Base-by-base conservation (phyloP, 2,329 filamentous ascomycete species). In the Xylariaceae sp. region DNA sequence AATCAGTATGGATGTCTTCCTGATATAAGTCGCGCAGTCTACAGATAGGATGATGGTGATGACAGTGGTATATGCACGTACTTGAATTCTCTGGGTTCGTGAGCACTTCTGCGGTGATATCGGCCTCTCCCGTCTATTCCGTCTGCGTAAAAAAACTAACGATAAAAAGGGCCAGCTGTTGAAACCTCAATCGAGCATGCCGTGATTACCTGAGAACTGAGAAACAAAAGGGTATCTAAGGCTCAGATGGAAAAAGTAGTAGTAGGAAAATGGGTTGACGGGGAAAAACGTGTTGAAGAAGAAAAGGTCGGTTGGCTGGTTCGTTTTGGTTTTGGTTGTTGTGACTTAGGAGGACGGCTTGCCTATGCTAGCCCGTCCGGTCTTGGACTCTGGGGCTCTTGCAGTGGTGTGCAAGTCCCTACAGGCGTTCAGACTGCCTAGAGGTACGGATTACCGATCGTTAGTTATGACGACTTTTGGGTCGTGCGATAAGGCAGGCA, bases 401-500 rank as follows among this genome's bases (percentile, higher is more conserved):
- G 23, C 23, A 30, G 23, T 30, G 23, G 23, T 30, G 23, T 30
- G 23, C 4, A 30, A 30, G 23, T 30, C 23, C 23, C 23, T 30
- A 30, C 23, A 30, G 23, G 23, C 23, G 4, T 42, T 3, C 37
- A 47, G 44, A 47, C 6, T 49, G 13, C 47, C 15, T 18, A 53
- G n/a, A n/a, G 51, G 35, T 53, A 42, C 30, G 37, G 3, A 51
- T 11, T 18, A 30, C 42, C 42, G 42, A 45, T 18, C 44, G 23
- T 15, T 48, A 17, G 44, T 44, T 56, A 62, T 62, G 61, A 62
- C 61, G 61, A 62, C 52, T 62, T 62, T 58, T 61, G 35, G 37
- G 51, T 56, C 59, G 51, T 49, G 56, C 56, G 37, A 53, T 58
- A 55, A 58, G 58, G 35, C 55, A 51, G 30, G 23, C 23, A 30